Evolutionary conservation across 2,329 filamentous ascomycete species (phyloP), one percentile per base, ranked within the genome.

Genomic region (Rhynchosporium graminicola): DNA sequence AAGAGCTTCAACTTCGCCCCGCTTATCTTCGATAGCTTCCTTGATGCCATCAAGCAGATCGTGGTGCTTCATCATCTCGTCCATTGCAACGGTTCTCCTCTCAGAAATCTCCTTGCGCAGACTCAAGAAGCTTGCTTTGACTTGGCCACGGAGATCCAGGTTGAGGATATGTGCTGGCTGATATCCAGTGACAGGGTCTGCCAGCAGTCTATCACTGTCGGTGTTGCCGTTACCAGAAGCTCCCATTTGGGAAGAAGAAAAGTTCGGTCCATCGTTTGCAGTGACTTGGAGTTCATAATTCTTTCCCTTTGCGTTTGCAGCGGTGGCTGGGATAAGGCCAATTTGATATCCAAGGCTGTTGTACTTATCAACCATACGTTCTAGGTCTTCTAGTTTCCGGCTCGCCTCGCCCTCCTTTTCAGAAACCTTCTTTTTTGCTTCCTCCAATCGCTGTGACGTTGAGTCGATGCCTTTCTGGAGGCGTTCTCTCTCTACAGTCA

Each of bases 1-100:
- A 15, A 99, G 81, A 3, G 92, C 90, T 74, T 97, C 94, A 20
- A 99, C 91, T 74, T 99, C 95, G 68, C 88, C 89, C 65, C 89
- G 85, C 79, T 97, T 97, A 77, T 99, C 94, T 74, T 97, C 93
- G 76, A 99, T 95, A 15, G 93, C 92, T 77, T 99, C 96, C 76
- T 95, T 95, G 75, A 97, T 94, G 69, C 90, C 91, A 75, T 98
- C 93, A 9, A 99, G 85, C 67, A 96, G 82, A 74, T 98, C 95
- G 72, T 96, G 90, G 69, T 96, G 92, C 73, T 95, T 94, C 84
- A 97, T 90, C 81, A 97, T 95, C 58, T 88, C 87, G 73, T 98
- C 94, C 72, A 96, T 87, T 0, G 90, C 90, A 4, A 84, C 80
- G 65, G 89, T 92, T 57, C 94, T 85, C 60, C 95, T 85, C 74